Evolutionary conservation across 257 asterid species (phyloP).

Genomic region (Gardenia jasminoides): DNA sequence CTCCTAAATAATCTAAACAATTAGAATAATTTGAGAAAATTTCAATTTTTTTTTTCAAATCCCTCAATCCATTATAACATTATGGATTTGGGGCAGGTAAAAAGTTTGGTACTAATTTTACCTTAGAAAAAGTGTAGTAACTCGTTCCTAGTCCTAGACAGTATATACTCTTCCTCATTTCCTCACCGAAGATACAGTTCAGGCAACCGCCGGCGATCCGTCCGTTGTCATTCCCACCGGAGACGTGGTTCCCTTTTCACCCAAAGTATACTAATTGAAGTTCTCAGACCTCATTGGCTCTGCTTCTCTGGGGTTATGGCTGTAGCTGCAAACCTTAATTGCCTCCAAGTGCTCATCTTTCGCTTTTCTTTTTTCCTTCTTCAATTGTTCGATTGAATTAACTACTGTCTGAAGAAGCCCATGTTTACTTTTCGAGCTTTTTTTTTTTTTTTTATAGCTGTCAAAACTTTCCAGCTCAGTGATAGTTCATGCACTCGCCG

Average conservation of each 20-base stretch:
- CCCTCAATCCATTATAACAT: too few species aligned
- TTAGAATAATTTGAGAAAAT: too few species aligned
- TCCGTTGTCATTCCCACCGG: not conserved
- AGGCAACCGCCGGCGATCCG: not conserved
- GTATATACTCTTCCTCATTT: not conserved
- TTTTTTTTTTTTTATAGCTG: not conserved
- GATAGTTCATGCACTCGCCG: too few species aligned
- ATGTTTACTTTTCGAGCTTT: not conserved
- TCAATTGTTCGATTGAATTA: not conserved
- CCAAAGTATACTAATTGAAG: not conserved
- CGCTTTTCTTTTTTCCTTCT: not conserved
- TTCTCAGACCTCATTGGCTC: too few species aligned
- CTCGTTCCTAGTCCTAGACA: too few species aligned
- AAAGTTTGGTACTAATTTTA: too few species aligned
- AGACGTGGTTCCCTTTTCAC: not conserved
- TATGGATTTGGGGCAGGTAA: too few species aligned
- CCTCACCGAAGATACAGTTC: not conserved
- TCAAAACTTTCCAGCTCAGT: not conserved
- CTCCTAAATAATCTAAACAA: too few species aligned
- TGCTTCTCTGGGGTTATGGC: too few species aligned
- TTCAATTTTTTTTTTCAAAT: too few species aligned
- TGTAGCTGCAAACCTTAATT: too few species aligned
- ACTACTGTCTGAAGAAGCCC: not conserved
- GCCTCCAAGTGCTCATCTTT: not conserved
- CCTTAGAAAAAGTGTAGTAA: too few species aligned